Percentiles rank a stretch among this genome's conserved stretches.
Evolutionary conservation across 2,329 filamentous ascomycete genomes (phyloP).

Genomic region (Neofusicoccum cordaticola): DNA sequence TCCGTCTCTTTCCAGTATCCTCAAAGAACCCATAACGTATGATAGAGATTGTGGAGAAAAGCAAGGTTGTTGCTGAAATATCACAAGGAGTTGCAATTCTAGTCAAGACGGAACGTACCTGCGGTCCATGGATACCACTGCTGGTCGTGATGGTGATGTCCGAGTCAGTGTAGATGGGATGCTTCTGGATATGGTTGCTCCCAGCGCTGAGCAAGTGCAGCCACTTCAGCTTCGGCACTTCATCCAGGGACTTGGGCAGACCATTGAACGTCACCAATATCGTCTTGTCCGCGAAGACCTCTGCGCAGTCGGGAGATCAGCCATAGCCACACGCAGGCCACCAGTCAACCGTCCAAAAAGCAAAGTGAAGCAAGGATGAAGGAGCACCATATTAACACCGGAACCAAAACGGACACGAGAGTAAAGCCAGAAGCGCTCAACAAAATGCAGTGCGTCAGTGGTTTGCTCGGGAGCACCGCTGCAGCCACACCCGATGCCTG

Average conservation of each 20-base stretch:
- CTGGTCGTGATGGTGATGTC: conserved; percentile 55
- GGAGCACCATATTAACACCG: no score
- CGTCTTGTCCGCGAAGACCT: conserved; percentile 42
- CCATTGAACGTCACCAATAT: conserved; percentile 49
- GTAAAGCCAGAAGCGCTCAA: no score
- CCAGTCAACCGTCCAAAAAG: background rate
- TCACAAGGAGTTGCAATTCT: background rate
- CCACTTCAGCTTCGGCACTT: conserved; percentile 43
- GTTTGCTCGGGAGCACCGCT: background rate
- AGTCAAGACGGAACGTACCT: conserved; percentile 26
- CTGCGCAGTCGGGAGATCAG: conserved; percentile 20
- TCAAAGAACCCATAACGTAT: no score
- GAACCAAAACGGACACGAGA: no score
- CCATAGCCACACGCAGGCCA: background rate
- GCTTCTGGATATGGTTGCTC: conserved; percentile 52
- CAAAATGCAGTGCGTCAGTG: no score
- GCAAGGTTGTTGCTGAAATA: no score
- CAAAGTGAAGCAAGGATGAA: background rate
- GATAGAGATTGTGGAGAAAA: no score
- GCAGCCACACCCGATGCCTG: background rate
- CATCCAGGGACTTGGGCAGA: conserved; percentile 39
- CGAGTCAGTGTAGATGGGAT: conserved; percentile 53
- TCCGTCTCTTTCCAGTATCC: no score
- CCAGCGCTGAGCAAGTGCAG: conserved; percentile 60
- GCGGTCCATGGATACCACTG: conserved; percentile 59